phyloP scores from a whole-genome alignment of 1,139 yeast species.

The Blastobotrys proliferans region DNA sequence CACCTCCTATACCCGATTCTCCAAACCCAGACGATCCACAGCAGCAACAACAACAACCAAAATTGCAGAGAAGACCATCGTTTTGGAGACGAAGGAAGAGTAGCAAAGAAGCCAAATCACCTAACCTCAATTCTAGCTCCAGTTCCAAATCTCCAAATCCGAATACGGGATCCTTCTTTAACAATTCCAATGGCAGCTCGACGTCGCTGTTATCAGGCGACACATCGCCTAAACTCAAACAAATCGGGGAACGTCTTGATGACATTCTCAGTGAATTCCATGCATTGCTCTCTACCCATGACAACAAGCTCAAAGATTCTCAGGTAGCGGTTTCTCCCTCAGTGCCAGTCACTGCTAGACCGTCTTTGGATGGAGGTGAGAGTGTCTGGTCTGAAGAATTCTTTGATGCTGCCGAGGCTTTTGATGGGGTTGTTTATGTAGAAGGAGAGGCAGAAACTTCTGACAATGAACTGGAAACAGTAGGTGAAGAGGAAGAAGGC shows the following conservation, averaged over 20 bases:
- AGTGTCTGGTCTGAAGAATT: conserved; percentile 43
- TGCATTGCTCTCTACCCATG: conserved; percentile 2
- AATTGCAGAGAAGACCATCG: conserved; percentile 21
- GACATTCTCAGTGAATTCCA: conserved; percentile 13
- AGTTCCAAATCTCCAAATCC: conserved; percentile 5
- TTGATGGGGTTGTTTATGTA: conserved; percentile 32
- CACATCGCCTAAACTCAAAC: background rate
- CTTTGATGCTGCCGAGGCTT: conserved; percentile 65
- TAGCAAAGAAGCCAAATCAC: conserved; percentile 4
- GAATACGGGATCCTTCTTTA: background rate
- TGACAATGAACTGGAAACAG: conserved; percentile 11
- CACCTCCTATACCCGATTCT: conserved; percentile 4
- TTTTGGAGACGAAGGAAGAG: conserved; percentile 20
- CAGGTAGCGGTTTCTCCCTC: background rate
- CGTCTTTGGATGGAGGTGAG: conserved; percentile 12
- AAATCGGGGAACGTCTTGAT: conserved; percentile 4
- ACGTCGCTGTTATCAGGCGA: background rate
- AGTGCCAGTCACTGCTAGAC: conserved; percentile 10
- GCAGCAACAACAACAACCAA: background rate
- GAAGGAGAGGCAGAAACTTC: conserved; percentile 24
- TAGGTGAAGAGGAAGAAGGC: background rate
- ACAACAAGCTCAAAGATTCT: background rate
- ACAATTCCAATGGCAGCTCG: background rate
- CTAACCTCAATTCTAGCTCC: background rate
- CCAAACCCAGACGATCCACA: background rate